Evolutionary conservation across 164 flowering plant genomes (phyloP), one percentile per base, ranked within the genome.

Genomic region (Piper betle): DNA sequence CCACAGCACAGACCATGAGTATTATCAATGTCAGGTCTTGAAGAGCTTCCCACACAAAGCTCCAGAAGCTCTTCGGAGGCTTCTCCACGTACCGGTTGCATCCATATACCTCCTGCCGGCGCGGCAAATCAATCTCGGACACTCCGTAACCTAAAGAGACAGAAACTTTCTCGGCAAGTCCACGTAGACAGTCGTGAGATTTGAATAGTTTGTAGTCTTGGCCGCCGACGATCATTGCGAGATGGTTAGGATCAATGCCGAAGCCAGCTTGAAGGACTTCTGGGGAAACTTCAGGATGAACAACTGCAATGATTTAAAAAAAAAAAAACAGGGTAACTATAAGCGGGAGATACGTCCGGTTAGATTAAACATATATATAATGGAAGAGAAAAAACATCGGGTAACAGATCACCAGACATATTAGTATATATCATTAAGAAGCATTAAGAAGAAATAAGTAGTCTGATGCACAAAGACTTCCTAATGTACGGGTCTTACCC

Each of bases 11-110:
- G n/a, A n/a, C n/a, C n/a, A n/a, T n/a, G n/a, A n/a, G n/a, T n/a
- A n/a, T n/a, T n/a, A n/a, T n/a, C n/a, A n/a, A n/a, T n/a, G n/a
- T n/a, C n/a, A n/a, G n/a, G n/a, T n/a, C n/a, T n/a, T n/a, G n/a
- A n/a, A n/a, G n/a, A n/a, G n/a, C n/a, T n/a, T n/a, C 85, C 83
- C 85, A 79, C 2, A 77, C 74, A 72, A 81, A 81, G 52, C 39
- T 68, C 69, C 69, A 77, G 59, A 81, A 81, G 39, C 73, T 64
- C 66, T 64, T 77, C 10, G 76, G 46, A 55, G 82, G 82, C 61
- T 77, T 81, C 71, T 81, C 84, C 38, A 75, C 71, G 61, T 71
- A 79, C 20, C 55, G n/a, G 66, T 62, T n/a, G n/a, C n/a, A n/a
- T n/a, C n/a, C n/a, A n/a, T n/a, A n/a, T n/a, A n/a, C n/a, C n/a